Evolutionary conservation across 305 asterid genomes (phyloP).

Genomic region (Caryopteris hybrid): DNA sequence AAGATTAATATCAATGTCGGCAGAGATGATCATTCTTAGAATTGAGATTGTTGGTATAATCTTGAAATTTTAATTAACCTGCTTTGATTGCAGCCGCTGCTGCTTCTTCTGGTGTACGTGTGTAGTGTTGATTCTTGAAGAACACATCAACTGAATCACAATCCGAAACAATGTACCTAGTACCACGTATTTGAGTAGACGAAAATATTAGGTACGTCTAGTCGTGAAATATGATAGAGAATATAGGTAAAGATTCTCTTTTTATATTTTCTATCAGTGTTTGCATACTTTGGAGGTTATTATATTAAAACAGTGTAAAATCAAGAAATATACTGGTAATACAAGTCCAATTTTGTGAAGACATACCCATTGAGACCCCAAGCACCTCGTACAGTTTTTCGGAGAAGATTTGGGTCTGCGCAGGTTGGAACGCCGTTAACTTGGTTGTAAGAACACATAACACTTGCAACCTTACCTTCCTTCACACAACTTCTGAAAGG

Average conservation of each 20-base stretch:
- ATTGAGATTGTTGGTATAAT: neutral
- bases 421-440: slow-evolving; percentile 74
- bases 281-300: too few relatives aligned
- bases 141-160: slow-evolving; percentile 68
- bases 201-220: too few relatives aligned
- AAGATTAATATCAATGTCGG: neutral
- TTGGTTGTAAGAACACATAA: slow-evolving; percentile 84
- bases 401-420: slow-evolving; percentile 63
- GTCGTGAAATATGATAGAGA: too few relatives aligned
- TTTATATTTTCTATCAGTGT: too few relatives aligned
- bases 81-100: slow-evolving; percentile 65
- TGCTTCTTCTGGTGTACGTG: slow-evolving; percentile 66
- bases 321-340: too few relatives aligned
- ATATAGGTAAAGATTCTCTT: too few relatives aligned
- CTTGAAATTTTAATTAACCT: slow-evolving; percentile 18
- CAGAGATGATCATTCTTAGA: neutral
- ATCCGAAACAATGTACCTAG: slow-evolving; percentile 63
- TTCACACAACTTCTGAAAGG: slow-evolving; percentile 64
- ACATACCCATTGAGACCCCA: slow-evolving; percentile 59
- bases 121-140: slow-evolving; percentile 52
- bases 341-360: too few relatives aligned
- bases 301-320: too few relatives aligned
- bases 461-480: slow-evolving; percentile 78
- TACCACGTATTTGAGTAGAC: too few relatives aligned
- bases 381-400: slow-evolving; percentile 44